Conservation (phyloP, 2,329 filamentous ascomycete species). For the Daldinia sp. region DNA sequence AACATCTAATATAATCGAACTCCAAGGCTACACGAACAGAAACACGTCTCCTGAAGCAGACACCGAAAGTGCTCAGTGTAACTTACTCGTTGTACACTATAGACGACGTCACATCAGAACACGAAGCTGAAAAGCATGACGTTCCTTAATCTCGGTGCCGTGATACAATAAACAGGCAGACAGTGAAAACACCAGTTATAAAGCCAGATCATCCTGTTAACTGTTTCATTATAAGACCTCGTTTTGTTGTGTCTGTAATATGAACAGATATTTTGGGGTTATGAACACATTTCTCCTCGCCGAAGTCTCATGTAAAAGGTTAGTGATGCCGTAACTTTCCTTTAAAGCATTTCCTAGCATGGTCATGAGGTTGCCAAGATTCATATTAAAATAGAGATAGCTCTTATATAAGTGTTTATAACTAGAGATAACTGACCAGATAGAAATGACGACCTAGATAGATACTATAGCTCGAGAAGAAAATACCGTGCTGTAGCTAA, state of each 20-base stretch:
- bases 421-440: too few species aligned
- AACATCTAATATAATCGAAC: not conserved
- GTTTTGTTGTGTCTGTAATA: not conserved
- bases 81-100: not conserved
- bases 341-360: not conserved
- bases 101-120: not conserved
- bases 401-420: conserved; percentile 45
- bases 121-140: not conserved
- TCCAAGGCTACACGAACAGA: not conserved
- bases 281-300: not conserved
- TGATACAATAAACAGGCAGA: not conserved
- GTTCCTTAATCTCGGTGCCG: not conserved
- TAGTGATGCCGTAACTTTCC: too few species aligned
- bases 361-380: not conserved
- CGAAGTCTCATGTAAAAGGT: not conserved
- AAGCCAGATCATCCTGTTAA: not conserved
- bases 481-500: too few species aligned
- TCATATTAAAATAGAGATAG: not conserved
- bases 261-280: not conserved
- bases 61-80: not conserved
- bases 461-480: too few species aligned
- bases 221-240: not conserved
- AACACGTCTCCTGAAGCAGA: not conserved
- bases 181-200: not conserved
- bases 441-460: too few species aligned